These are phyloP conservation scores for Fagus sylvatica DNA, from an alignment of 306 rosid genomes.

Conservation along the genomic window DNA sequence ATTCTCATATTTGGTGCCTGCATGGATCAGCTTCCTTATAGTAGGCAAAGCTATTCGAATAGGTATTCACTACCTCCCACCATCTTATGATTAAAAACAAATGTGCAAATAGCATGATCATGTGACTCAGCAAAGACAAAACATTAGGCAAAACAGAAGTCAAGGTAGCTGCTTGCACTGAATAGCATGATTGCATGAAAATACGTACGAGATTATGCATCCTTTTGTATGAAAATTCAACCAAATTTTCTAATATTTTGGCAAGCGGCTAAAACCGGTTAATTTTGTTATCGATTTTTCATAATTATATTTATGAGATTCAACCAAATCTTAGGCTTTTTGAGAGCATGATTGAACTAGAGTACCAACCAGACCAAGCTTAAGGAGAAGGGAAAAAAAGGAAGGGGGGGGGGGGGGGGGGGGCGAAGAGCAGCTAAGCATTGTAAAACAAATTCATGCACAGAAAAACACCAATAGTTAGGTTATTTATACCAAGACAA, in stretches of 20 bases:
- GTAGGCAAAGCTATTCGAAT: neutral
- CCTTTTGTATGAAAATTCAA: neutral
- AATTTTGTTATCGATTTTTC: neutral
- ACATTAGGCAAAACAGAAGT: neutral
- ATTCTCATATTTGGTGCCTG: conserved; percentile 5
- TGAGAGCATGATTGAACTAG: neutral
- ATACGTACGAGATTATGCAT: neutral
- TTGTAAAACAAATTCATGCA: neutral
- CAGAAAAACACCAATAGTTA: neutral
- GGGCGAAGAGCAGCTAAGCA: neutral
- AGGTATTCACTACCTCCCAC: neutral
- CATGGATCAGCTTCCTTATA: conserved; percentile 13
- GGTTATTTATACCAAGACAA: neutral
- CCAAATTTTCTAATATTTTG: neutral
- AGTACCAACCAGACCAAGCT: neutral
- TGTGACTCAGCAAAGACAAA: neutral
- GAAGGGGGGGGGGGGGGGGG: neutral
- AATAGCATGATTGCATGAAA: neutral
- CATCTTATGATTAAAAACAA: neutral
- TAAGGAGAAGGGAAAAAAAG: neutral
- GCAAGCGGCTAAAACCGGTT: neutral
- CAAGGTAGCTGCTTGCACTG: neutral
- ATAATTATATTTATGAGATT: neutral
- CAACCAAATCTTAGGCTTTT: neutral
- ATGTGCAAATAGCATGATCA: neutral